Evolutionary conservation across 2,329 filamentous ascomycete species (phyloP).

Genomic region (Aspergillus transmontanensis): DNA sequence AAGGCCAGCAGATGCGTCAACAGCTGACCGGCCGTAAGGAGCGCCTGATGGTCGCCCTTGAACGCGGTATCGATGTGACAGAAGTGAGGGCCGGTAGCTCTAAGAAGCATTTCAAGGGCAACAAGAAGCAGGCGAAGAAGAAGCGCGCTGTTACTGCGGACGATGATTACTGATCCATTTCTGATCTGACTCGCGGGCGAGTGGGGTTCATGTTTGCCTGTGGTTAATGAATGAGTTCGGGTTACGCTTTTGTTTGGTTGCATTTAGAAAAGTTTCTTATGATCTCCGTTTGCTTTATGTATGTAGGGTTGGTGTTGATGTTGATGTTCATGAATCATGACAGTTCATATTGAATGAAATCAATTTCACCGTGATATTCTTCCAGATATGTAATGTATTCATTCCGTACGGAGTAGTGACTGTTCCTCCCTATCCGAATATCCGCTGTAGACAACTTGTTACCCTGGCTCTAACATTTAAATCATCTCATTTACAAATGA

Average conservation of each 20-base stretch:
- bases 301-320: conserved; percentile 1
- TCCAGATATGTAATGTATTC: not conserved
- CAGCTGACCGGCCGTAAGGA: conserved; percentile 81
- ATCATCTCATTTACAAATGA: conserved; percentile 29
- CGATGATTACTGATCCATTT: conserved; percentile 30
- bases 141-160: conserved; percentile 32
- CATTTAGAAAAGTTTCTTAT: not conserved
- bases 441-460: not conserved
- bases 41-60: conserved; percentile 74
- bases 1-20: conserved; percentile 73
- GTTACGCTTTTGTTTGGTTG: not conserved
- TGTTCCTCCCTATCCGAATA: not conserved
- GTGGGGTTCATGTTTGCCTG: conserved; percentile 14
- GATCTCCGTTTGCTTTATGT: not conserved
- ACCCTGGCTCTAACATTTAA: not conserved
- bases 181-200: conserved; percentile 26
- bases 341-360: not conserved
- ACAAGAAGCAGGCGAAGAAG: conserved; percentile 39
- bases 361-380: not conserved
- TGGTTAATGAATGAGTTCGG: conserved; percentile 4
- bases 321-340: conserved; percentile 3
- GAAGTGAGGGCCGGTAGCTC: conserved; percentile 65
- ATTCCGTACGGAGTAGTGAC: not conserved
- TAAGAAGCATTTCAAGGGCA: conserved; percentile 76
- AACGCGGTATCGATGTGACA: conserved; percentile 80